These are phyloP conservation scores for Amanita polypyramis DNA, from an alignment of 768 basidiomycete genomes.

Conservation along the genomic window DNA sequence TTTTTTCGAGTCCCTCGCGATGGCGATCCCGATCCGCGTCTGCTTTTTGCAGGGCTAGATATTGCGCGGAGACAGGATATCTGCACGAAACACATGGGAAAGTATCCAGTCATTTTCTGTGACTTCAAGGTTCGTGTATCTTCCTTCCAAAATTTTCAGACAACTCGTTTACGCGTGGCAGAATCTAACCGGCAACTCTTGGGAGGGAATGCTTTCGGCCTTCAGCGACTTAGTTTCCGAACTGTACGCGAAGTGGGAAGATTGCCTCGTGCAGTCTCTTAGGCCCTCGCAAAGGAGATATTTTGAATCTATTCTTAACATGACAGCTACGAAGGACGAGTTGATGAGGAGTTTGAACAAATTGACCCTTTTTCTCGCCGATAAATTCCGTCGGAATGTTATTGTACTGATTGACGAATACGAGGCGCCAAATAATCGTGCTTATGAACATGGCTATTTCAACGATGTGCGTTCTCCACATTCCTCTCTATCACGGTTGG, in stretches of 20 bases:
- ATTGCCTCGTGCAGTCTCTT: constrained; percentile 9
- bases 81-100: constrained; percentile 11
- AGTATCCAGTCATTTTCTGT: constrained; percentile 11
- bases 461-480: constrained; percentile 9
- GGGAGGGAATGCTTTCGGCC: constrained; percentile 9
- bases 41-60: constrained; percentile 11
- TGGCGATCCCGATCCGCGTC: constrained; percentile 6
- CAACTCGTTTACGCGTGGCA: constrained; percentile 9
- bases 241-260: constrained; percentile 9
- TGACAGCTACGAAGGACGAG: constrained; percentile 3
- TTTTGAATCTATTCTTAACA: constrained; percentile 9
- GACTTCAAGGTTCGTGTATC: constrained; percentile 11
- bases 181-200: constrained; percentile 7
- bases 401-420: constrained; percentile 11
- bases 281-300: constrained; percentile 5
- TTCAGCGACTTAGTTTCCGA: constrained; percentile 5
- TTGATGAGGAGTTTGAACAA: constrained; percentile 6
- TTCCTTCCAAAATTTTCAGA: constrained; percentile 6
- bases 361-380: constrained; percentile 9
- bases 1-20: constrained; percentile 10
- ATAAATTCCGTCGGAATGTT: constrained; percentile 8
- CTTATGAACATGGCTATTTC: constrained; percentile 11
- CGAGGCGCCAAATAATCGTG: constrained; percentile 9
- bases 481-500: constrained; percentile 6
- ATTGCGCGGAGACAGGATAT: constrained; percentile 9